Conservation (phyloP, 1,139 yeast species). For the Blastobotrys serpentis region DNA sequence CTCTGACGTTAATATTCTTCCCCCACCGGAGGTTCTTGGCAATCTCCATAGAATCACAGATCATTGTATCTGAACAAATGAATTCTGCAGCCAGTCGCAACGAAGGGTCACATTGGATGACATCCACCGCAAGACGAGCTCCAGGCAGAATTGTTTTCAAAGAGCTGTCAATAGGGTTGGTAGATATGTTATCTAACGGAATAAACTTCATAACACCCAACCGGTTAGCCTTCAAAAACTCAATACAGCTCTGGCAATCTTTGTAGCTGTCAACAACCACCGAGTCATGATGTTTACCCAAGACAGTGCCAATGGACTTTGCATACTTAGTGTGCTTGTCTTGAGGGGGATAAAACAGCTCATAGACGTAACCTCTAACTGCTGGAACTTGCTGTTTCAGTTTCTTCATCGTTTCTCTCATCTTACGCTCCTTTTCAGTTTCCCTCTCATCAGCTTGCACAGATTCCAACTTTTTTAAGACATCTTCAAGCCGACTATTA, state of each 20-base stretch:
- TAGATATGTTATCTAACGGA: constrained; percentile 80
- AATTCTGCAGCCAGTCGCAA: constrained; percentile 78
- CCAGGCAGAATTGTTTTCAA: constrained; percentile 56
- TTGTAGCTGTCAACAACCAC: constrained; percentile 75
- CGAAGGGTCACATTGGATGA: constrained; percentile 65
- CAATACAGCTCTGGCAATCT: constrained; percentile 81
- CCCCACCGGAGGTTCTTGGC: constrained; percentile 80
- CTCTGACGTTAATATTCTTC: constrained; percentile 56
- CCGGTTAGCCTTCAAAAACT: constrained; percentile 79
- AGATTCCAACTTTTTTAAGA: constrained; percentile 64
- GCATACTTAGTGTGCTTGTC: constrained; percentile 71
- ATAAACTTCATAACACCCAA: constrained; percentile 84
- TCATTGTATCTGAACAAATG: constrained; percentile 75
- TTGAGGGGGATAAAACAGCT: constrained; percentile 76
- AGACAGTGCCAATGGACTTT: constrained; percentile 70
- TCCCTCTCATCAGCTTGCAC: constrained; percentile 75
- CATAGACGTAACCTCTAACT: constrained; percentile 76
- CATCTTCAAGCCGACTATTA: constrained; percentile 64
- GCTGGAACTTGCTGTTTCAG: constrained; percentile 75
- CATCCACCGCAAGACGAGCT: constrained; percentile 64
- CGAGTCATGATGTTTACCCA: constrained; percentile 80
- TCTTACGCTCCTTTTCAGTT: constrained; percentile 61
- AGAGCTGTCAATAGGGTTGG: constrained; percentile 53
- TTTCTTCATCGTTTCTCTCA: constrained; percentile 69
- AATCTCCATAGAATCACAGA: constrained; percentile 67